Evolutionary conservation across 768 basidiomycete species (phyloP).

Genomic region (Rhizopogon vinicolor): DNA sequence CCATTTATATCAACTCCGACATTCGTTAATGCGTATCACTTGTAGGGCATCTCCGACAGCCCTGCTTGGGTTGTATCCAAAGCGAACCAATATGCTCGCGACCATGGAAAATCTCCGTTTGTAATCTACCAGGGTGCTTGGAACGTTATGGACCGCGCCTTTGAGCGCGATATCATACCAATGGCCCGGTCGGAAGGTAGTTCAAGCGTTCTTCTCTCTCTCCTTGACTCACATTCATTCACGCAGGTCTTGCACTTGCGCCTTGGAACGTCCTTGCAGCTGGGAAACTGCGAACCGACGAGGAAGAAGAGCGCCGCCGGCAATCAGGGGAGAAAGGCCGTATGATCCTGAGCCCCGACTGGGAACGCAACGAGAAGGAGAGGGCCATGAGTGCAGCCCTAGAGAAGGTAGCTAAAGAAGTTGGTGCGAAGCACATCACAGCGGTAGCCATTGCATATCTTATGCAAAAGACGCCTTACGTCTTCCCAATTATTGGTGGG

Average conservation of each 20-base stretch:
- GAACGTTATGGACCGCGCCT: constrained; percentile 29
- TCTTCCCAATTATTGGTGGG: constrained; percentile 46
- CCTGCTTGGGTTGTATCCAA: constrained; percentile 35
- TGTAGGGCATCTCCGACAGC: constrained; percentile 23
- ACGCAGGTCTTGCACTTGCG: constrained; percentile 33
- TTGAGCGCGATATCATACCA: constrained; percentile 40
- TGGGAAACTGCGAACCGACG: constrained; percentile 2
- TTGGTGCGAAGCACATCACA: no score
- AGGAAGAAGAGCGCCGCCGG: no score
- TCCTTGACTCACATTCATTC: background rate
- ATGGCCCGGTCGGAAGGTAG: constrained; percentile 23
- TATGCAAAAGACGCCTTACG: constrained; percentile 28
- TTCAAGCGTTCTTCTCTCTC: background rate
- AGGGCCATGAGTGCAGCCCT: no score
- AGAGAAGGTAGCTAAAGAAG: no score
- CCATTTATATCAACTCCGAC: constrained; percentile 14
- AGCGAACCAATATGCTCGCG: constrained; percentile 33
- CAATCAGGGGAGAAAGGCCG: no score
- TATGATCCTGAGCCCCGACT: no score
- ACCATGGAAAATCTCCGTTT: constrained; percentile 40
- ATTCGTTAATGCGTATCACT: constrained; percentile 6
- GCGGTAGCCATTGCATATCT: no score
- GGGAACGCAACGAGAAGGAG: no score
- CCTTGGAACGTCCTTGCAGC: constrained; percentile 37
- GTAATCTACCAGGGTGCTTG: constrained; percentile 39